Evolutionary conservation across 163 green algal genomes (phyloP).

Genomic region (Chloromonas sp.): DNA sequence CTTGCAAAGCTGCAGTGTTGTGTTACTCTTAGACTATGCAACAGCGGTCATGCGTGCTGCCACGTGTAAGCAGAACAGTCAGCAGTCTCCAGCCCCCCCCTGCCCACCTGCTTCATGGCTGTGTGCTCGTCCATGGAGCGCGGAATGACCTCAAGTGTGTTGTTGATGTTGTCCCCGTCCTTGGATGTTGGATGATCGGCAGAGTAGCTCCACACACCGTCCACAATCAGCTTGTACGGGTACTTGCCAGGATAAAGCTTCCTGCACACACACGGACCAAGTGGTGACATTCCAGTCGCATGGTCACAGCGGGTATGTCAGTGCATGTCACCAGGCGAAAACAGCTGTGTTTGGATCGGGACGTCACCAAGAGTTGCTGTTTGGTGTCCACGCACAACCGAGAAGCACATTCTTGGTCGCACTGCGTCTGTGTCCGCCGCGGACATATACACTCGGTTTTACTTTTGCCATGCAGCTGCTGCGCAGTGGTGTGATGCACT

Average conservation of each 20-base stretch:
- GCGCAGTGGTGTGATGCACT: no score
- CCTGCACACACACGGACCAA: background rate
- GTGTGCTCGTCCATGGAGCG: background rate
- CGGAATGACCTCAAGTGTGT: slow-evolving; percentile 10
- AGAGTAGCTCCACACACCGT: slow-evolving; percentile 81
- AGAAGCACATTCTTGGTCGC: no score
- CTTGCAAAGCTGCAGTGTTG: no score
- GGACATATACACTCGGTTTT: no score
- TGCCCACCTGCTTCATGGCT: background rate
- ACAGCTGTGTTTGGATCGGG: background rate
- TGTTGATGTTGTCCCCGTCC: slow-evolving; percentile 67
- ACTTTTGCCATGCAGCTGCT: no score
- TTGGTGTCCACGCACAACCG: background rate
- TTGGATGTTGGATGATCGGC: slow-evolving; percentile 64
- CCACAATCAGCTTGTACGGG: slow-evolving; percentile 80
- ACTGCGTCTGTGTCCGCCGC: no score
- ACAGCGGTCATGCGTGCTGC: background rate
- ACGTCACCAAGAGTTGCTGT: background rate
- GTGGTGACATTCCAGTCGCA: background rate
- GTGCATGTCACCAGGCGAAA: background rate
- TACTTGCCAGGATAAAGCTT: slow-evolving; percentile 25
- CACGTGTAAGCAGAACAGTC: background rate
- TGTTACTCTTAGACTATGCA: background rate
- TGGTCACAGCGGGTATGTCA: background rate
- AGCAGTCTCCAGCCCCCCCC: background rate